Evolutionary conservation across 768 basidiomycete species (phyloP).

Genomic region (Arthromyces matolae): DNA sequence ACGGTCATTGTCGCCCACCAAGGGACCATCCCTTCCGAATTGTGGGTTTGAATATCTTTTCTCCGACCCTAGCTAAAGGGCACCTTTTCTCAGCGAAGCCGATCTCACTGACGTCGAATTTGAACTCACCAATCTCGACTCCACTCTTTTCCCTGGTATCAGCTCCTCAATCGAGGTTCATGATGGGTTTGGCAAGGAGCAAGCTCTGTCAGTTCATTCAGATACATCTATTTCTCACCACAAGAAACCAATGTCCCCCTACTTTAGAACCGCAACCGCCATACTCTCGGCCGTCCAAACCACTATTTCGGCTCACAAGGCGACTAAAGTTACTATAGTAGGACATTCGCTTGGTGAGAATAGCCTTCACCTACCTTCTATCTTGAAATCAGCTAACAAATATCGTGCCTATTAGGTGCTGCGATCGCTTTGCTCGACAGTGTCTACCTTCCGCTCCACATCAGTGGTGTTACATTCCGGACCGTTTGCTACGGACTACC

Average conservation of each 20-base stretch:
- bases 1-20: constrained; percentile 42
- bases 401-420: no score
- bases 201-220: constrained; percentile 42
- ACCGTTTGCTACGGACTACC: constrained; percentile 41
- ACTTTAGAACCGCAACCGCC: constrained; percentile 34
- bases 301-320: constrained; percentile 31
- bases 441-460: constrained; percentile 50
- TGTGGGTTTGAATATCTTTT: constrained; percentile 22
- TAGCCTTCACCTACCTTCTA: background rate
- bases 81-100: constrained; percentile 26
- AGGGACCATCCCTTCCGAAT: constrained; percentile 35
- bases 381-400: no score
- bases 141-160: constrained; percentile 45
- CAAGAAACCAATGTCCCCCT: background rate
- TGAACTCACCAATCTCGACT: constrained; percentile 28
- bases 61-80: background rate
- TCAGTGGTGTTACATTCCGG: constrained; percentile 35
- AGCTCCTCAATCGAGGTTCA: constrained; percentile 40
- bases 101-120: constrained; percentile 36
- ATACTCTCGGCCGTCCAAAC: constrained; percentile 39
- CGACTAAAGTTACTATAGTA: constrained; percentile 38
- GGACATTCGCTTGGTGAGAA: constrained; percentile 43
- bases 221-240: no score
- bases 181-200: constrained; percentile 40
- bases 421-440: constrained; percentile 55